Percentiles rank a stretch among this genome's conserved stretches.
Evolutionary conservation across 331 rosid species (phyloP).

Genomic region (Saraca asoca): DNA sequence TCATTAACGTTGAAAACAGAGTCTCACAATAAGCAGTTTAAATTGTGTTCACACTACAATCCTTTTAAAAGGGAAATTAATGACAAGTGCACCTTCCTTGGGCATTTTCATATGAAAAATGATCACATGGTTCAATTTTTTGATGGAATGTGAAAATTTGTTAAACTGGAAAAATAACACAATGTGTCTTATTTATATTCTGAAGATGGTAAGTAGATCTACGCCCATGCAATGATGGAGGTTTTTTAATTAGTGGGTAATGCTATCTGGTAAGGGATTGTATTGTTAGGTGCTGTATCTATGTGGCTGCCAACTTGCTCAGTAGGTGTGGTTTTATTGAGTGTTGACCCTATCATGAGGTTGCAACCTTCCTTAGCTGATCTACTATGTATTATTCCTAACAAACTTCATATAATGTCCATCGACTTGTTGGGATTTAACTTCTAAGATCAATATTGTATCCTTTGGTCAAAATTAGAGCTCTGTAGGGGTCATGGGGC

Average conservation of each 20-base stretch:
- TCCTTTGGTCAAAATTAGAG: too few relatives aligned
- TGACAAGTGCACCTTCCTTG: too few relatives aligned
- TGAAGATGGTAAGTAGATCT: background rate
- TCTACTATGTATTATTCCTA: too few relatives aligned
- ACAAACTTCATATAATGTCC: too few relatives aligned
- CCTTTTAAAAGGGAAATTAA: too few relatives aligned
- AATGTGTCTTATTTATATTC: background rate
- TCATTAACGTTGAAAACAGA: background rate
- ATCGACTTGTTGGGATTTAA: too few relatives aligned
- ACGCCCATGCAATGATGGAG: background rate
- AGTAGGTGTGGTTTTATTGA: background rate
- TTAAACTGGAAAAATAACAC: background rate
- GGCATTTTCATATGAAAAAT: too few relatives aligned
- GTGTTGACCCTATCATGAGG: background rate
- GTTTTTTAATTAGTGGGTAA: background rate
- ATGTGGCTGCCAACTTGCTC: slow-evolving; percentile 12
- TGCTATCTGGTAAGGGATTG: background rate
- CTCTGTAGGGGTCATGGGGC: too few relatives aligned
- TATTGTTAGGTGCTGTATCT: background rate
- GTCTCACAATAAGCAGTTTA: too few relatives aligned
- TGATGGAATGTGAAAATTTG: background rate
- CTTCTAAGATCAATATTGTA: too few relatives aligned
- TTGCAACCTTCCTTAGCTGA: too few relatives aligned
- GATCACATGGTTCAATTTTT: background rate
- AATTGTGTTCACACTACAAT: too few relatives aligned